Base-by-base conservation (phyloP, 768 basidiomycete genomes). In the Cantharellus anzutake region DNA sequence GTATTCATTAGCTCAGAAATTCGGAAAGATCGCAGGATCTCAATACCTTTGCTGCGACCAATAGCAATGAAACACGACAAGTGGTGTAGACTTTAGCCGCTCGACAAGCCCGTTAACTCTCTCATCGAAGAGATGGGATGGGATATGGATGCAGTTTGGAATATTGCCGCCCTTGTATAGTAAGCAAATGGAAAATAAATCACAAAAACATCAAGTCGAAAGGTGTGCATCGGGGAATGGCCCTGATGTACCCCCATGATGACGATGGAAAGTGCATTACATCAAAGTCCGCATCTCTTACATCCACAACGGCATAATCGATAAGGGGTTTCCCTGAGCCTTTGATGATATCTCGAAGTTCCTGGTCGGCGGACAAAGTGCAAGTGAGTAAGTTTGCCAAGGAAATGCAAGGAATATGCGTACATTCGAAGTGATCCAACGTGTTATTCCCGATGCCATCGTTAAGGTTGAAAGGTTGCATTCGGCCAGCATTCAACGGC, bases 221-320 rank as follows among this genome's bases (percentile, higher is more conserved):
- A 29, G 14, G 5, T 40, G 4, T 35, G 50, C 16, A 4, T 35
- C 20, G 20, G 20, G 20, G 20, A 29, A 29, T 29, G 20, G 20
- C 20, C 20, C 20, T 29, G 20, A 29, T 29, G 20, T 29, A 29
- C 20, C 20, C 20, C 20, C 20, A 29, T 29, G 20, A 29, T 29
- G 20, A 29, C 20, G 20, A 29, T 29, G 20, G 20, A 29, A 29
- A 29, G 20, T 29, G 20, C 20, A 29, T 35, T 42, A 64, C 63
- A n/a, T 53, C 72, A 69, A 75, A 85, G 64, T 91, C 88, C 60
- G 82, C 78, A 68, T 88, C 87, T n/a, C 88, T 81, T 40, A 91
- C 88, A 68, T 91, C 88, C 44, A 91, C 77, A 51, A 91, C 76
- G 39, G 83, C 68, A 67, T 81, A 90, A 67, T 89, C 85, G 67